These are phyloP conservation scores for Gautieria morchelliformis DNA, from an alignment of 768 basidiomycete genomes.

Conservation along the genomic window DNA sequence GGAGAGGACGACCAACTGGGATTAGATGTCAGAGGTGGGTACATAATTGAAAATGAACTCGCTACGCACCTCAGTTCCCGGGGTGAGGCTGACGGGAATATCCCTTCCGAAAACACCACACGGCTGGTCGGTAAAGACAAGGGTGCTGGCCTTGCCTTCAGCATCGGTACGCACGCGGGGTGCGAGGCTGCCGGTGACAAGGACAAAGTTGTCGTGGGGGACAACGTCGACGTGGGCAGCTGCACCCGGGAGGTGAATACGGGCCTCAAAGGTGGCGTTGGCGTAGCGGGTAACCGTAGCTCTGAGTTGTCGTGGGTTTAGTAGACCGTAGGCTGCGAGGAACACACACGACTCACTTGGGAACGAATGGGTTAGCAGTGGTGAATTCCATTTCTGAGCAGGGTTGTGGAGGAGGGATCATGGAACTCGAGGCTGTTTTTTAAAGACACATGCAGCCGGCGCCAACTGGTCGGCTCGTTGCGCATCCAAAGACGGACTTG, in stretches of 20 bases:
- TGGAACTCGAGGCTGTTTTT: too few relatives aligned
- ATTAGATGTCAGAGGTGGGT: not conserved
- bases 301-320: not conserved
- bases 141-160: not conserved
- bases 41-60: too few relatives aligned
- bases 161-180: not conserved
- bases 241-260: not conserved
- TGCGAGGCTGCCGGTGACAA: not conserved
- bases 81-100: not conserved
- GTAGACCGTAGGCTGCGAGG: not conserved
- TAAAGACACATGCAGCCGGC: too few relatives aligned
- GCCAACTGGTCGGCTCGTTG: too few relatives aligned
- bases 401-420: too few relatives aligned
- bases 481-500: too few relatives aligned
- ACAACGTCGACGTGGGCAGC: not conserved
- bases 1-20: not conserved
- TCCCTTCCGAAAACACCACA: slow-evolving; percentile 2
- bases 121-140: slow-evolving; percentile 3
- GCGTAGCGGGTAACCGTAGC: not conserved
- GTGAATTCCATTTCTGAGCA: slow-evolving; percentile 3
- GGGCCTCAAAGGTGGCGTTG: not conserved
- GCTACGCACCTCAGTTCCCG: not conserved
- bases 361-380: slow-evolving; percentile 3
- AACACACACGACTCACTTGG: not conserved
- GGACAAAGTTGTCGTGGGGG: not conserved